Base-by-base conservation (phyloP, 768 basidiomycete species). In the Wakefieldia striispora region DNA sequence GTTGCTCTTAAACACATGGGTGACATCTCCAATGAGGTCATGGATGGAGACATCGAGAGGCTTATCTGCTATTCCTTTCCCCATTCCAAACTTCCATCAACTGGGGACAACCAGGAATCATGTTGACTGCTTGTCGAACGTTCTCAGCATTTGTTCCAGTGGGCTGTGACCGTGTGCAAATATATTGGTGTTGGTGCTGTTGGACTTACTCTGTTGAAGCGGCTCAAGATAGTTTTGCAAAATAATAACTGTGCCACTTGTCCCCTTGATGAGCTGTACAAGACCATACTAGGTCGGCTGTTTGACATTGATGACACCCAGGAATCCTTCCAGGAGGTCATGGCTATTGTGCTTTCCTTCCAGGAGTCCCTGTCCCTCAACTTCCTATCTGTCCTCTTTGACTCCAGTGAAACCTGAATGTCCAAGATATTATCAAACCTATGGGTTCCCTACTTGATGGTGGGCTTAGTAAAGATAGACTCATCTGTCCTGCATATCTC, bases 11-110 rank as follows among this genome's bases (percentile, higher is more conserved):
- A n/a, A 12, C 14, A 45, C 9, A 33, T 55, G 11, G 16, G 43
- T 0, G 37, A 48, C 1, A 17, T 54, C 6, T 36, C 44, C 0
- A 1, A 10, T 3, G n/a, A 26, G 5, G 7, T 13, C 2, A 23
- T 54, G 1, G 41, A 54, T 9, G 19, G 16, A 14, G 53, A 54
- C 16, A 45, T 54, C 7, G 3, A 13, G 8, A 50, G 21, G 19
- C 46, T 54, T 8, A 46, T 33, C 13, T n/a, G n/a, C n/a, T n/a
- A n/a, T n/a, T n/a, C n/a, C n/a, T n/a, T n/a, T n/a, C n/a, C n/a
- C n/a, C n/a, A n/a, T n/a, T n/a, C n/a, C n/a, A n/a, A 41, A 9
- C 27, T n/a, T n/a, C n/a, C n/a, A n/a, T n/a, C n/a, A n/a, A n/a
- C n/a, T n/a, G n/a, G n/a, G n/a, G n/a, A n/a, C n/a, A 40, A 54